Conservation (phyloP, 805 yeast genomes). For the Kodamaea laetipori region DNA sequence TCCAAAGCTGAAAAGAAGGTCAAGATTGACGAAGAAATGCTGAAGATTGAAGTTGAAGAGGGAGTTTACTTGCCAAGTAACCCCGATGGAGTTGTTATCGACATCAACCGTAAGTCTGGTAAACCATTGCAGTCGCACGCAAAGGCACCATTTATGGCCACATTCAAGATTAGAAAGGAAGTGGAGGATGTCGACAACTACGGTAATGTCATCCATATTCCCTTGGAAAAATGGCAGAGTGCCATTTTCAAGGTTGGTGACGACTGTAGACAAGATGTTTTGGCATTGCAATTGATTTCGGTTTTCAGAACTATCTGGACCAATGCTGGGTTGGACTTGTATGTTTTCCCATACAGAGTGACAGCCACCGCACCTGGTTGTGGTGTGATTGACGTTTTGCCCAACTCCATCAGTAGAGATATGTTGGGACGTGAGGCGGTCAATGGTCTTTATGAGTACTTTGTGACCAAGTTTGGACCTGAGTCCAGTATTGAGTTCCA, state of each 20-base stretch:
- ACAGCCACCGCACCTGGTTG: slow-evolving; percentile 99
- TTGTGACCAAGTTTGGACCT: slow-evolving; percentile 90
- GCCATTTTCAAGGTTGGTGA: slow-evolving; percentile 99
- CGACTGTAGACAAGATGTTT: slow-evolving; percentile 96
- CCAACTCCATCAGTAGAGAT: slow-evolving; percentile 93
- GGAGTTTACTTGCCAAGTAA: slow-evolving; percentile 94
- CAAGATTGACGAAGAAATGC: slow-evolving; percentile 96
- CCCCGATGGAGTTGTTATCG: slow-evolving; percentile 93
- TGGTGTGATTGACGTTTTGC: slow-evolving; percentile 97
- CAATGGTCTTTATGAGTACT: slow-evolving; percentile 92
- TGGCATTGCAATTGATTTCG: slow-evolving; percentile 88
- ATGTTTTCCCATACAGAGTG: slow-evolving; percentile 90
- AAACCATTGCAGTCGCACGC: slow-evolving; percentile 97
- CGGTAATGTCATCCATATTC: slow-evolving; percentile 33
- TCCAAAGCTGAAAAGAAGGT: slow-evolving; percentile 94
- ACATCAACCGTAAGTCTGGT: slow-evolving; percentile 89
- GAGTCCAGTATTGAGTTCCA: slow-evolving; percentile 89
- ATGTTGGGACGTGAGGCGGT: slow-evolving; percentile 99
- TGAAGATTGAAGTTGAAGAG: slow-evolving; percentile 64
- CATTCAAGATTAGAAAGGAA: slow-evolving; percentile 76
- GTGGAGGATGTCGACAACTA: slow-evolving; percentile 46
- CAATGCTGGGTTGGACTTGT: slow-evolving; percentile 83
- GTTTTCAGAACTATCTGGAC: slow-evolving; percentile 91
- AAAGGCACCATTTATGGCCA: slow-evolving; percentile 97
- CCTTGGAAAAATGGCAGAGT: slow-evolving; percentile 78